Base-by-base conservation (phyloP, 768 basidiomycete species). In the Collybia mongolica region DNA sequence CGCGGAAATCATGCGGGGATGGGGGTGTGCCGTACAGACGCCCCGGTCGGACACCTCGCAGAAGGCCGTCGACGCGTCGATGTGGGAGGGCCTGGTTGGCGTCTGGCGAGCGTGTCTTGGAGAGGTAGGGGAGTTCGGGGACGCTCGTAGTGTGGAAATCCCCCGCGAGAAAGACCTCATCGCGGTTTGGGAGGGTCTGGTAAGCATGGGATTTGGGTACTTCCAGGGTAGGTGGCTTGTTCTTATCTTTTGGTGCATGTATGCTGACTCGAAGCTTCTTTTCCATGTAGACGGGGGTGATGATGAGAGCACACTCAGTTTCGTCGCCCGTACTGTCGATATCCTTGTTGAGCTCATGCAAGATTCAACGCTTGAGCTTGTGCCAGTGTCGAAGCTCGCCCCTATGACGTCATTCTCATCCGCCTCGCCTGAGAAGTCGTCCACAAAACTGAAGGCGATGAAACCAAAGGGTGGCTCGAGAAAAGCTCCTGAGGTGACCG, bases 171-270 rank as follows among this genome's bases (percentile, higher is more conserved):
- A 58, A 1, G 79, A 82, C 52, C 65, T 86, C 3, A 58, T 78
- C 6, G 70, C 69, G 12, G 72, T 82, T 6, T 90, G 86, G 87
- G 67, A 74, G 32, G 76, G 77, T 37, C 61, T 90, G 26, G 55
- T 88, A 35, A 72, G 70, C 44, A 72, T 77, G 2, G 78, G 79
- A 26, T 72, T 81, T 14, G 59, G 70, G 0, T 59, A 65, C 44
- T 64, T 80, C 5, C 67, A 80, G 68, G 74, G 83, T 82, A 32
- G 15, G 67, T 60, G 39, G 24, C 24, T 26, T 26, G 7, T 15
- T 22, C 15, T 39, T 46, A 11, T 46, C 17, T 9, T 14, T 42
- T 35, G 35, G n/a, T n/a, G 2, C 3, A 15, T 32, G 28, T 42
- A 49, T 14, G 50, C 37, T 42, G 40, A 28, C 24, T 37, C 44